Conservation (phyloP, 2,329 filamentous ascomycete species). For the Aspergillus sp. region DNA sequence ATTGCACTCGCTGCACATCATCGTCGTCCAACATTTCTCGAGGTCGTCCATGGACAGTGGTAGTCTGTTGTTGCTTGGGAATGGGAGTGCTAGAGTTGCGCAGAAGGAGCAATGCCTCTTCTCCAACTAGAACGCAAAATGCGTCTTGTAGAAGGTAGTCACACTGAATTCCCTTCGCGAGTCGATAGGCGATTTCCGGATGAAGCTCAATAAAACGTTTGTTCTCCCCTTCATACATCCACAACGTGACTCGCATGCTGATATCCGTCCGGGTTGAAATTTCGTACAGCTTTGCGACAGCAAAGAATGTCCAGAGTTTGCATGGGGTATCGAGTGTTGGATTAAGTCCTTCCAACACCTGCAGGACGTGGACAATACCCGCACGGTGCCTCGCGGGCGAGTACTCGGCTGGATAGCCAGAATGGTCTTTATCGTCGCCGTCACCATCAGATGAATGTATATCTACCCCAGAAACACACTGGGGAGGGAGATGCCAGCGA, state of each 20-base stretch:
- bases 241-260: constrained; percentile 53
- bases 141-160: constrained; percentile 41
- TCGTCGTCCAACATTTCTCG: constrained; percentile 54
- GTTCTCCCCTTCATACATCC: constrained; percentile 60
- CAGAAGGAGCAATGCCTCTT: constrained; percentile 54
- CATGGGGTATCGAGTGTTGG: constrained; percentile 63
- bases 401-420: constrained; percentile 52
- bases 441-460: constrained; percentile 27
- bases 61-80: constrained; percentile 17
- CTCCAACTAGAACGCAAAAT: constrained; percentile 63
- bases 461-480: constrained; percentile 51
- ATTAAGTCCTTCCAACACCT: constrained; percentile 55
- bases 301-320: constrained; percentile 66
- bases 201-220: constrained; percentile 61
- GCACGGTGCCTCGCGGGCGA: constrained; percentile 63
- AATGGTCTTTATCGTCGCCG: constrained; percentile 11
- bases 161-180: constrained; percentile 48
- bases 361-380: constrained; percentile 63
- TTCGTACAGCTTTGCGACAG: constrained; percentile 60
- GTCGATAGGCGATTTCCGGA: constrained; percentile 60
- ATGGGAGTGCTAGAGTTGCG: constrained; percentile 15
- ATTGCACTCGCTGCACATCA: constrained; percentile 57
- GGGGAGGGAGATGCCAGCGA: constrained; percentile 43
- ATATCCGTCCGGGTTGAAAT: constrained; percentile 31
- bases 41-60: constrained; percentile 49